A percentile compares a stretch with the other conserved stretches of the same genome.
phyloP scores from a whole-genome alignment of 768 basidiomycete genomes.

The Psilocybe cyanescens region DNA sequence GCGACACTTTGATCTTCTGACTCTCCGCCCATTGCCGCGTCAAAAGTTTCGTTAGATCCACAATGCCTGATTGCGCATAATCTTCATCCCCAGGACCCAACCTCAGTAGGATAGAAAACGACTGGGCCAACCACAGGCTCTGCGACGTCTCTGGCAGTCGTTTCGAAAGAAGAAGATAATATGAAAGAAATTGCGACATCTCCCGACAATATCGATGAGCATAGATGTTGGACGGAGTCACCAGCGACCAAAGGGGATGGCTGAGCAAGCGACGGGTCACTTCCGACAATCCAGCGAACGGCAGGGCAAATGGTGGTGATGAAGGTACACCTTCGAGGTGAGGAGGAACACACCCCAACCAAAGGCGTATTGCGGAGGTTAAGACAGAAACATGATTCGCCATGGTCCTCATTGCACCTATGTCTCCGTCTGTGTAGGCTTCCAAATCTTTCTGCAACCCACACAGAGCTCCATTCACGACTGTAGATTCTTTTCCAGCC shows the following conservation, averaged over 20 bases:
- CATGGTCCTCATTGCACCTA: constrained; percentile 30
- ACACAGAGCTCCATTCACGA: constrained; percentile 40
- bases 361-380: constrained; percentile 58
- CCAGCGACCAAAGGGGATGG: constrained; percentile 55
- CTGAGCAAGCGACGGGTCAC: constrained; percentile 52
- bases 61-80: constrained; percentile 45
- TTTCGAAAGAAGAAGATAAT: constrained; percentile 63
- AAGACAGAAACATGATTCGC: constrained; percentile 41
- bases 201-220: constrained; percentile 49
- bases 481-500: constrained; percentile 33
- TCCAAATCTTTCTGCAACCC: constrained; percentile 34
- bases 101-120: constrained; percentile 55
- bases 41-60: constrained; percentile 39
- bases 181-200: constrained; percentile 54
- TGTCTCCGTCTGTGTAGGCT: constrained; percentile 19
- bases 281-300: constrained; percentile 58
- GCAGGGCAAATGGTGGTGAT: constrained; percentile 64
- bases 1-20: constrained; percentile 39
- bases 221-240: constrained; percentile 22
- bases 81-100: constrained; percentile 81
- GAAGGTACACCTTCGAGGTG: constrained; percentile 38
- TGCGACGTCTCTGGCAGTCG: constrained; percentile 56
- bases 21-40: constrained; percentile 43
- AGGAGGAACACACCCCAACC: constrained; percentile 63
- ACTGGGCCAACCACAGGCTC: constrained; percentile 70